phyloP scores from a whole-genome alignment of 345 rosid genomes.

The Aquilaria malaccensis region DNA sequence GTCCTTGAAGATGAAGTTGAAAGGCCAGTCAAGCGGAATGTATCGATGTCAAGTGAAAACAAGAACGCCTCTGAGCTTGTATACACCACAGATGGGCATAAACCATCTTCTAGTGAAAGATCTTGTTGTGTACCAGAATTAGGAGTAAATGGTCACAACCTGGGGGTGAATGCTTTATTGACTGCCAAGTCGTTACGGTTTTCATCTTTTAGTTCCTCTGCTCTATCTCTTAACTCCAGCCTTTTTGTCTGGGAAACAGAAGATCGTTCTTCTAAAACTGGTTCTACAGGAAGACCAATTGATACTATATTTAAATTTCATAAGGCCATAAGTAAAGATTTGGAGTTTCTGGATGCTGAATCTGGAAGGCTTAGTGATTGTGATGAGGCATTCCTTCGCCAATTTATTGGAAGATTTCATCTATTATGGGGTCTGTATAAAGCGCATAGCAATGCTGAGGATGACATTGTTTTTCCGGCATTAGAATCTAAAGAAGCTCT shows the following conservation, averaged over 20 bases:
- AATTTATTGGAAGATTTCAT: conserved; percentile 75
- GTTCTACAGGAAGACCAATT: conserved; percentile 57
- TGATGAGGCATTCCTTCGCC: conserved; percentile 61
- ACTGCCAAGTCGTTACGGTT: conserved; percentile 68
- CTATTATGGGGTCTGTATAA: conserved; percentile 87
- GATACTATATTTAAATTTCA: conserved; percentile 90
- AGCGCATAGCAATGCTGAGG: conserved; percentile 97
- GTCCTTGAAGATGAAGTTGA: conserved; percentile 24
- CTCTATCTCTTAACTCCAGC: conserved; percentile 79
- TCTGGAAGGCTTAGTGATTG: conserved; percentile 75
- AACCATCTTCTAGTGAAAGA: conserved; percentile 34
- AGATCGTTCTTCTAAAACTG: conserved; percentile 35
- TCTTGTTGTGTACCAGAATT: conserved; percentile 84
- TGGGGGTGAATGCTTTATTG: conserved; percentile 64
- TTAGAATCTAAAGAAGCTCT: conserved; percentile 89
- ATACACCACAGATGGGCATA: conserved; percentile 22
- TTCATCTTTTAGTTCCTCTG: conserved; percentile 52
- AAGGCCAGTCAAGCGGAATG: conserved; percentile 45
- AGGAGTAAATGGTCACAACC: conserved; percentile 57
- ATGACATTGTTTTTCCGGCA: conserved; percentile 92
- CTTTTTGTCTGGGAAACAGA: conserved; percentile 84
- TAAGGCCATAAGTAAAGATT: conserved; percentile 84
- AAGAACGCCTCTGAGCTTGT: conserved; percentile 16
- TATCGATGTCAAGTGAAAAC: conserved; percentile 25
- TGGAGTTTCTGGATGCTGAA: conserved; percentile 83